Percentiles rank a stretch among this genome's conserved stretches.
phyloP scores from a whole-genome alignment of 805 yeast genomes.

The Kockiozyma suomiensis region DNA sequence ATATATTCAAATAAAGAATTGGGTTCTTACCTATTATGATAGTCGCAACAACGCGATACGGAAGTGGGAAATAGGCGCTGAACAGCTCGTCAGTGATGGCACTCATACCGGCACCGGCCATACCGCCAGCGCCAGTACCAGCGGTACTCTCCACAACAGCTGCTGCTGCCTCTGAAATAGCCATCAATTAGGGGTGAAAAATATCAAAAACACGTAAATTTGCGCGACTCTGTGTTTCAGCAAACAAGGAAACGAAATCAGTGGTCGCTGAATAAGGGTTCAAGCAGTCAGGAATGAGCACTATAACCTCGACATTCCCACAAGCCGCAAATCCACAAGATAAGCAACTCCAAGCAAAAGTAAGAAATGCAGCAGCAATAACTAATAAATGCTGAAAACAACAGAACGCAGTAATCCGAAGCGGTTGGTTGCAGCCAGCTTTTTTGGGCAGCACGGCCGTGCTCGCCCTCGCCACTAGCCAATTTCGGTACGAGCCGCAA shows the following conservation, averaged over 20 bases:
- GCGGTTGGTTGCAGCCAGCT: not conserved
- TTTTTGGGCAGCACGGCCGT: not conserved
- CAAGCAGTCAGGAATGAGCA: too few relatives aligned
- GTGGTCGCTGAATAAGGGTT: too few relatives aligned
- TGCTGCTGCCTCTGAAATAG: not conserved
- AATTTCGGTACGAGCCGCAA: not conserved
- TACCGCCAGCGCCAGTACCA: not conserved
- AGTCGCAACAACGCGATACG: constrained; percentile 45
- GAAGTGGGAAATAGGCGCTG: constrained; percentile 50
- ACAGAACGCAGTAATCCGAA: not conserved
- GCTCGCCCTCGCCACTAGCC: not conserved
- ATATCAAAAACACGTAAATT: not conserved
- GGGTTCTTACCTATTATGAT: constrained; percentile 34
- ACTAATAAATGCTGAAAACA: not conserved
- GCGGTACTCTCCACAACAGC: not conserved
- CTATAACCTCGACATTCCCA: too few relatives aligned
- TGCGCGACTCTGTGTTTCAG: too few relatives aligned
- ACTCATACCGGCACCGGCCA: constrained; percentile 1
- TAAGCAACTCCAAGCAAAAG: too few relatives aligned
- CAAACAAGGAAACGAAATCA: too few relatives aligned
- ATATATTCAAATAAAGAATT: too few relatives aligned
- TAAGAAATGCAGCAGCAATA: not conserved
- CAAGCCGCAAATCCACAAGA: too few relatives aligned
- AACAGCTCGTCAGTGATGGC: constrained; percentile 33
- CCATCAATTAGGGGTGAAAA: not conserved